A percentile compares a stretch with the other conserved stretches of the same genome.
These are phyloP conservation scores for Nitzschia inconspicua DNA, from an alignment of 108 stramenopile genomes.

Conservation along the genomic window DNA sequence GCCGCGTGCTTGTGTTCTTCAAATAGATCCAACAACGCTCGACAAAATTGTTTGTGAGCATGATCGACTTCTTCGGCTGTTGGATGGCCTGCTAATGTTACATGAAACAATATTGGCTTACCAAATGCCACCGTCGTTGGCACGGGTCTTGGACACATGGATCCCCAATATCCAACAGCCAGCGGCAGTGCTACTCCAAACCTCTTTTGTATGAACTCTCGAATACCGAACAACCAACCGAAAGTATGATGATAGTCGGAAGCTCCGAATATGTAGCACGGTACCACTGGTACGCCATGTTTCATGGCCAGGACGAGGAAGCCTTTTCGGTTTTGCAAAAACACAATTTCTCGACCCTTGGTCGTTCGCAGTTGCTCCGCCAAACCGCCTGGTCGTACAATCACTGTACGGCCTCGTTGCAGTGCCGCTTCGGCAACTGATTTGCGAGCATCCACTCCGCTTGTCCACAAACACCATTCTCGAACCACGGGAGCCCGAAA, in stretches of 20 bases:
- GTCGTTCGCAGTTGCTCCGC: constrained; percentile 46
- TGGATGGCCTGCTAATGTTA: constrained; percentile 1
- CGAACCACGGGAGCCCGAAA: constrained; percentile 61
- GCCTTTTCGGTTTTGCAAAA: constrained; percentile 74
- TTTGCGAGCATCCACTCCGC: constrained; percentile 60
- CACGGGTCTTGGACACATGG: too few relatives aligned
- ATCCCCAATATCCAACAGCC: constrained; percentile 34
- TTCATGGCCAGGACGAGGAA: constrained; percentile 80
- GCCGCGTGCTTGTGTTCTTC: constrained; percentile 40
- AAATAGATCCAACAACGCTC: constrained; percentile 44
- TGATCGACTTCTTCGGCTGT: constrained; percentile 34
- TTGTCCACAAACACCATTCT: constrained; percentile 52
- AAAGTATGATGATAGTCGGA: constrained; percentile 47
- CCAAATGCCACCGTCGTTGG: too few relatives aligned
- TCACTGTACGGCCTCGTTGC: constrained; percentile 29
- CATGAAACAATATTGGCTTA: too few relatives aligned
- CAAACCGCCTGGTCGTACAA: constrained; percentile 48
- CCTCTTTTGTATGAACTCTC: constrained; percentile 50
- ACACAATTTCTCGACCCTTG: constrained; percentile 40
- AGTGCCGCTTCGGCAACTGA: constrained; percentile 39
- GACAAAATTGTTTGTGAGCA: constrained; percentile 40
- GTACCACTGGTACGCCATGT: constrained; percentile 77
- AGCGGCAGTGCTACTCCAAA: constrained; percentile 43
- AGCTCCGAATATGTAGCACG: constrained; percentile 67
- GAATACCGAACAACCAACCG: neutral